Evolutionary conservation across 768 basidiomycete genomes (phyloP).

Genomic region (Podaxis sp.): DNA sequence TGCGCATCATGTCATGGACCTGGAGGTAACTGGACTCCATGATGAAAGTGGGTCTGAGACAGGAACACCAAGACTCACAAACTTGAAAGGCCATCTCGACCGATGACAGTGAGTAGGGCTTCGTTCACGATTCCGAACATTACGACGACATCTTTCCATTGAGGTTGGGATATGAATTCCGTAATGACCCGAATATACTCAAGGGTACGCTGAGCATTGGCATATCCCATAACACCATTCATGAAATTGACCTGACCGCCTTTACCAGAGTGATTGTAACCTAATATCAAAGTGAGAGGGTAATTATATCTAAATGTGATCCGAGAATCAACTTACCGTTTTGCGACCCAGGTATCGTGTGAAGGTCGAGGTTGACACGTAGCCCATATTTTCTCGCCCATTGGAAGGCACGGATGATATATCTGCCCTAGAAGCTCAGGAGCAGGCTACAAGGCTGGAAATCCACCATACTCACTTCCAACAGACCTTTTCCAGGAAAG

Average conservation of each 20-base stretch:
- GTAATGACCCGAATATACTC: constrained; percentile 75
- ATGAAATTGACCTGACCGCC: constrained; percentile 61
- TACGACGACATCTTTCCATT: constrained; percentile 62
- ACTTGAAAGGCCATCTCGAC: constrained; percentile 43
- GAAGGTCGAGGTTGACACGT: constrained; percentile 74
- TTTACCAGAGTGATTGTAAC: constrained; percentile 61
- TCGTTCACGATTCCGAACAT: constrained; percentile 68
- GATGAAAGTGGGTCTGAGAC: constrained; percentile 12
- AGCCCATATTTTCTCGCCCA: constrained; percentile 88
- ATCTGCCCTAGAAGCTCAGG: constrained; percentile 31
- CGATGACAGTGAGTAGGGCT: constrained; percentile 49
- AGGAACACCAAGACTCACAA: constrained; percentile 54
- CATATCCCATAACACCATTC: constrained; percentile 77
- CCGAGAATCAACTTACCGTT: constrained; percentile 39
- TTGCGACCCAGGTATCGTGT: constrained; percentile 75
- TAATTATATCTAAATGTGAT: background rate
- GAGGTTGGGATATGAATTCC: constrained; percentile 80
- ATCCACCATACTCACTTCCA: constrained; percentile 57
- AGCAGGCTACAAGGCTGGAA: background rate
- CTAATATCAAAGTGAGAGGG: constrained; percentile 17
- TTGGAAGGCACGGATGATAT: constrained; percentile 68
- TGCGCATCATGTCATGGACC: constrained; percentile 60
- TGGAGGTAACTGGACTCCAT: constrained; percentile 43
- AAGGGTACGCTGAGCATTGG: constrained; percentile 78
- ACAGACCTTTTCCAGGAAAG: constrained; percentile 66